Conservation (phyloP, 2,329 filamentous ascomycete genomes). For the Macrophomina tecta region DNA sequence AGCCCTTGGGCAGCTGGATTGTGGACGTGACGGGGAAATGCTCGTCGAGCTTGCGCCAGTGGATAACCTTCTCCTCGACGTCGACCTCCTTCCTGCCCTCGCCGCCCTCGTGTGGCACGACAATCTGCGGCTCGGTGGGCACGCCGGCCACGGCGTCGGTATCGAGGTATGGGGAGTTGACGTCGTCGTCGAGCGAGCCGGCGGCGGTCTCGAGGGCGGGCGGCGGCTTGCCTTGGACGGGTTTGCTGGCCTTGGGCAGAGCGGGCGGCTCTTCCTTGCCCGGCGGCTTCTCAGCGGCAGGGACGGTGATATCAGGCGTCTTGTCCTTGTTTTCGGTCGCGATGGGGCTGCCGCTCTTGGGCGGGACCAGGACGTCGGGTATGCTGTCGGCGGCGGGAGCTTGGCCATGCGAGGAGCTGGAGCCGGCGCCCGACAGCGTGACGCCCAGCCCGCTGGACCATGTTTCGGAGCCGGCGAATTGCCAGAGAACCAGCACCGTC, state of each 20-base stretch:
- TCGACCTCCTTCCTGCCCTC: conserved; percentile 24
- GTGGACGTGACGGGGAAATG: conserved; percentile 80
- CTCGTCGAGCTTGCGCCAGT: conserved; percentile 78
- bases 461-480: conserved; percentile 55
- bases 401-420: conserved; percentile 8
- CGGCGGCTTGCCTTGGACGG: conserved; percentile 23
- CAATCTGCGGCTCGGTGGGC: not conserved
- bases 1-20: conserved; percentile 75
- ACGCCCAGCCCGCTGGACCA: conserved; percentile 36
- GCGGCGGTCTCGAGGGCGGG: not conserved
- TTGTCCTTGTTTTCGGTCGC: conserved; percentile 35
- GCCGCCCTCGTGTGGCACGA: conserved; percentile 17
- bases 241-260: conserved; percentile 18
- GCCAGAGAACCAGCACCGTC: conserved; percentile 61
- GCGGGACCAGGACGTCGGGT: conserved; percentile 15
- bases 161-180: conserved; percentile 11
- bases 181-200: not conserved
- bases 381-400: conserved; percentile 3
- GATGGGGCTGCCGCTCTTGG: conserved; percentile 35
- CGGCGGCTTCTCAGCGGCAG: conserved; percentile 37
- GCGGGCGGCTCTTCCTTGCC: conserved; percentile 24
- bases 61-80: conserved; percentile 46
- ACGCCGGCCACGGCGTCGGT: not conserved
- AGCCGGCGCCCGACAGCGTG: conserved; percentile 11
- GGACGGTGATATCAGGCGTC: conserved; percentile 40